Evolutionary conservation across 352 stramenopile species (phyloP).

Genomic region (Globisporangium cederbergense): DNA sequence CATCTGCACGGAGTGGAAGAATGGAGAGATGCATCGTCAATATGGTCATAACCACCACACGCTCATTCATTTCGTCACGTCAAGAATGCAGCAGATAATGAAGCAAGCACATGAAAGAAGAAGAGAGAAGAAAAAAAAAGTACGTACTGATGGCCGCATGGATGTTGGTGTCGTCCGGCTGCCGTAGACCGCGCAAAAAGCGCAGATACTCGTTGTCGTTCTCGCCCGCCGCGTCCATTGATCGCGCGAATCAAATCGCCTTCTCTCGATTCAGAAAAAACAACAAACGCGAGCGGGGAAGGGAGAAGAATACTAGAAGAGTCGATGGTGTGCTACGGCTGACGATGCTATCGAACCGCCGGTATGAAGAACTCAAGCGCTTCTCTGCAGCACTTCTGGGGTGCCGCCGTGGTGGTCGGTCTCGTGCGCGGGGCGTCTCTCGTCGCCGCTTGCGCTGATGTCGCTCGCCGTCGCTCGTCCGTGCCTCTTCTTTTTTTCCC

Average conservation of each 20-base stretch:
- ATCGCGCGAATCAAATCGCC: neutral
- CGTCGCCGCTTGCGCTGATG: neutral
- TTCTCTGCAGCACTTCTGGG: neutral
- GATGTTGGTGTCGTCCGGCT: slow-evolving; percentile 44
- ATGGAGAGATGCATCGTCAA: slow-evolving; percentile 7
- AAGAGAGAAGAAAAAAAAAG: too few relatives aligned
- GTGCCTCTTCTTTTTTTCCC: neutral
- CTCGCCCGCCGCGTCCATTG: slow-evolving; percentile 24
- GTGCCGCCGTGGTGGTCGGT: neutral
- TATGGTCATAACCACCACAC: neutral
- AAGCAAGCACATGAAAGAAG: too few relatives aligned
- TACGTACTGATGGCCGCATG: slow-evolving; percentile 40
- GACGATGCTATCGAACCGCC: neutral
- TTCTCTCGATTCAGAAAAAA: neutral
- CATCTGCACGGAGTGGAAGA: slow-evolving; percentile 26
- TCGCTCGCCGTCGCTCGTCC: neutral
- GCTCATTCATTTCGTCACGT: neutral
- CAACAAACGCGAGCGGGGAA: neutral
- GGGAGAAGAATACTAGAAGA: neutral
- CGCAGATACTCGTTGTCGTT: slow-evolving; percentile 74
- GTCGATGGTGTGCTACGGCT: neutral
- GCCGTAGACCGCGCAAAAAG: slow-evolving; percentile 66
- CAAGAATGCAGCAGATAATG: neutral
- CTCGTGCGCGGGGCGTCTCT: neutral
- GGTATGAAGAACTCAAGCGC: neutral